Evolutionary conservation across 1,139 yeast genomes (phyloP), one percentile per base, ranked within the genome.

Genomic region (Geotrichum bryndzae): DNA sequence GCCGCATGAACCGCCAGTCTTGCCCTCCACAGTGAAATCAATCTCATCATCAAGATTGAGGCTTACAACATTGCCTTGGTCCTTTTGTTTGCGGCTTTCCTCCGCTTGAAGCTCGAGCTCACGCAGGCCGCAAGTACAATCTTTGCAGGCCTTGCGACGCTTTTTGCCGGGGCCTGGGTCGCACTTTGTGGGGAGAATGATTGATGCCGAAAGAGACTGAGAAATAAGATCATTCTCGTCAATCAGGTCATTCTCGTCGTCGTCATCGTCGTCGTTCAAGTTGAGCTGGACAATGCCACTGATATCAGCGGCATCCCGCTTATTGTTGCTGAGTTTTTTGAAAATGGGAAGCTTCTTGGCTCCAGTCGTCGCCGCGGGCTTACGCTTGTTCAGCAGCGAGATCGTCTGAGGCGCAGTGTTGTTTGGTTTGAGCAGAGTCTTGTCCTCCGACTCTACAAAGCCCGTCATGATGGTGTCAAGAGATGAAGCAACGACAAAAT

Each of bases 51-150:
- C 56, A 18, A 81, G 81, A 27, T 81, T 77, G 64, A 90, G 84
- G 68, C 84, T 81, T 33, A 91, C 82, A 72, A 73, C 58, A 71
- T 66, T 60, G 10, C 51, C 51, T 45, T 67, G 61, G 61, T 71
- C 73, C 45, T 65, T 63, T 2, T 65, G 66, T 31, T 68, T 67
- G 57, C 69, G 71, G 15, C 69, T 70, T 15, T 70, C 74, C 31
- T 69, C 67, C 59, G 75, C 77, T 58, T 76, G 77, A 61, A 77
- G 79, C 66, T 80, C 82, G 51, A 82, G 76, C 73, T 94, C 99
- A 68, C 87, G 90, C 67, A 94, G 81, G 7, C 99, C 99, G 79
- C 99, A 95, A 0, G 98, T 88, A 75, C 99, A 95, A 75, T 94
- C 97, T 76, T 91, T 94, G 79, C 99, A 95, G 0, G 99, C 79